Percentiles rank a stretch among this genome's conserved stretches.
phyloP scores from a whole-genome alignment of 371 early-diverging fungal genomes.

The Zopfochytrium polystomum region DNA sequence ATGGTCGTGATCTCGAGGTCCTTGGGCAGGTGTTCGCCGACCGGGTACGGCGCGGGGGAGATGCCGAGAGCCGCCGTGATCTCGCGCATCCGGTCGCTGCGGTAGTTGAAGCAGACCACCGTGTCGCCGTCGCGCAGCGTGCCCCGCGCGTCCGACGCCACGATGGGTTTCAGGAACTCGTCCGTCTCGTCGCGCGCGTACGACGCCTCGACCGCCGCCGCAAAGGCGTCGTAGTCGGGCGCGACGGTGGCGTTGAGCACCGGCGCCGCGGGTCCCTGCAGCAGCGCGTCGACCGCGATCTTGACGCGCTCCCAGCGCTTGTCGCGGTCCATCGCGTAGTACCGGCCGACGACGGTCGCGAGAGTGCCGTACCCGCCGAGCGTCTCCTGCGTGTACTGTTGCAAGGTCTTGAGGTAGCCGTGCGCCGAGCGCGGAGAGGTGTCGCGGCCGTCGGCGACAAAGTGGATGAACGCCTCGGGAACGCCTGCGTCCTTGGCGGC shows the following conservation, averaged over 20 bases:
- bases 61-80: conserved; percentile 87
- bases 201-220: conserved; percentile 60
- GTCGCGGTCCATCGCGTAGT: conserved; percentile 99
- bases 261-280: no score
- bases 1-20: conserved; percentile 86
- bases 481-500: conserved; percentile 82
- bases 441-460: conserved; percentile 99
- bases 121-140: conserved; percentile 62
- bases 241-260: conserved; percentile 55
- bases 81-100: conserved; percentile 99
- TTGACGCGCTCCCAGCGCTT: conserved; percentile 98
- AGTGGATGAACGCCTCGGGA: conserved; percentile 92
- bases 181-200: conserved; percentile 89
- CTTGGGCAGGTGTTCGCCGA: conserved; percentile 63
- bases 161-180: conserved; percentile 98
- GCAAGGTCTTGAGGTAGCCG: conserved; percentile 29
- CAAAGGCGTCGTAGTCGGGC: conserved; percentile 10
- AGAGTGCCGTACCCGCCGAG: conserved; percentile 71
- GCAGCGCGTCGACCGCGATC: conserved; percentile 87
- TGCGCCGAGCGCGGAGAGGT: conserved; percentile 86
- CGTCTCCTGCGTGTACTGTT: conserved; percentile 11
- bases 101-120: conserved; percentile 55
- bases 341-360: conserved; percentile 94
- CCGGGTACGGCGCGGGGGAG: conserved; percentile 82
- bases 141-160: conserved; percentile 65